Conservation (phyloP, 2,329 filamentous ascomycete genomes). For the Plectosphaerella plurivora region DNA sequence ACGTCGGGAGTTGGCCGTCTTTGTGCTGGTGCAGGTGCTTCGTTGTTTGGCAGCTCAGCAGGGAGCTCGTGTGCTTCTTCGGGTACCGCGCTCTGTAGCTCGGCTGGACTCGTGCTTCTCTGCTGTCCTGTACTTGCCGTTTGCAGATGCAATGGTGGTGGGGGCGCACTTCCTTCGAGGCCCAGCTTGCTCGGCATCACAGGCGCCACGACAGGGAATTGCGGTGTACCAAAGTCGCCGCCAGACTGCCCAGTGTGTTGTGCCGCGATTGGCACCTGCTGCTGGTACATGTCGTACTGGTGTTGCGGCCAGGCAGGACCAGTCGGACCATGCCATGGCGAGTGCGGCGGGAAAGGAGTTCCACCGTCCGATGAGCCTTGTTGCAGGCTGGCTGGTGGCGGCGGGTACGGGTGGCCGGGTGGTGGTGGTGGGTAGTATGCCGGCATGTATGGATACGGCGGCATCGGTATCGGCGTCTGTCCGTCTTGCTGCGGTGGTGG, state of each 20-base stretch:
- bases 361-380: background rate
- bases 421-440: background rate
- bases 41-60: slow-evolving; percentile 8
- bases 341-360: background rate
- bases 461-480: background rate
- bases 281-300: slow-evolving; percentile 13
- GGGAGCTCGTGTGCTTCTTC: slow-evolving; percentile 9
- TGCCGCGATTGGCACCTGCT: slow-evolving; percentile 13
- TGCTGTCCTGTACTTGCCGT: background rate
- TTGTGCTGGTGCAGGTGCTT: background rate
- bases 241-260: slow-evolving; percentile 12
- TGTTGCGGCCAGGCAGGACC: slow-evolving; percentile 11
- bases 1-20: background rate
- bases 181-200: slow-evolving; percentile 9
- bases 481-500: slow-evolving; percentile 4
- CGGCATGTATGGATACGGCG: slow-evolving; percentile 1
- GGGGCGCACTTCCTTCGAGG: slow-evolving; percentile 4
- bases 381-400: background rate
- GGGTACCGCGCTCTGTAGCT: slow-evolving; percentile 6
- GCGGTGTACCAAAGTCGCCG: slow-evolving; percentile 7
- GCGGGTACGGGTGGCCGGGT: slow-evolving; percentile 1
- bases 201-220: slow-evolving; percentile 12
- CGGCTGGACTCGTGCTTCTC: slow-evolving; percentile 3
- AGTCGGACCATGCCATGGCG: background rate
- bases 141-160: background rate